Evolutionary conservation across 331 rosid species (phyloP), one percentile per base, ranked within the genome.

Genomic region (Quercus phellos): DNA sequence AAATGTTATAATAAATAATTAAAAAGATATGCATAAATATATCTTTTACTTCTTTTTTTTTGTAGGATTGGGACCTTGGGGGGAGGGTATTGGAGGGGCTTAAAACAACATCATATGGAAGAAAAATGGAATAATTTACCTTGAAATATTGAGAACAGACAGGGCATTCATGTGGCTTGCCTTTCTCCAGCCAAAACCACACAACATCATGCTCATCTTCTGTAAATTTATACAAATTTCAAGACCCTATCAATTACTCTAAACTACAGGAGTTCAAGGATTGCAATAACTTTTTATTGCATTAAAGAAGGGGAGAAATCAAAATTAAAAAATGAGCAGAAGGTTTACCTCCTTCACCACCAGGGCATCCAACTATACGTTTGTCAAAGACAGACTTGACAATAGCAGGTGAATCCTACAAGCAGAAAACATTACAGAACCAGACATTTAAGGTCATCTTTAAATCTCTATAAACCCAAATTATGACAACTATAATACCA

Each of bases 181-280:
- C 87, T 78, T 82, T 85, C 85, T 85, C 88, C 78, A 87, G 82
- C 85, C 90, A 83, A 75, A 85, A 87, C 90, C 90, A 87, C 55
- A 84, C 89, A 63, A 87, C 89, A 77, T 87, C 89, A 8, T 87
- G 87, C 80, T 87, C 90, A 51, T 84, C 89, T 34, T 82, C 90
- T 85, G 83, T 54, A 67, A 18, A 68, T 60, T 50, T 22, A 34
- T 0, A 56, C 17, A 21, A 56, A 34, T 53, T 32, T 66, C 71
- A 66, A 18, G 26, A 17, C 26, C 1, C 17, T 17, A 12, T 66
- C 71, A 66, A 32, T 27, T 61, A 16, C 68, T 12, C 2, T 56
- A 58, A 58, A 58, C 30, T 21, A 22, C 12, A 58, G 29, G 14
- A 9, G 24, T 19, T 22, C 53, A 46, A 21, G 64, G 18, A 58